Evolutionary conservation across 352 stramenopile genomes (phyloP), one percentile per base, ranked within the genome.

Genomic region (Phytopythium sindhum): DNA sequence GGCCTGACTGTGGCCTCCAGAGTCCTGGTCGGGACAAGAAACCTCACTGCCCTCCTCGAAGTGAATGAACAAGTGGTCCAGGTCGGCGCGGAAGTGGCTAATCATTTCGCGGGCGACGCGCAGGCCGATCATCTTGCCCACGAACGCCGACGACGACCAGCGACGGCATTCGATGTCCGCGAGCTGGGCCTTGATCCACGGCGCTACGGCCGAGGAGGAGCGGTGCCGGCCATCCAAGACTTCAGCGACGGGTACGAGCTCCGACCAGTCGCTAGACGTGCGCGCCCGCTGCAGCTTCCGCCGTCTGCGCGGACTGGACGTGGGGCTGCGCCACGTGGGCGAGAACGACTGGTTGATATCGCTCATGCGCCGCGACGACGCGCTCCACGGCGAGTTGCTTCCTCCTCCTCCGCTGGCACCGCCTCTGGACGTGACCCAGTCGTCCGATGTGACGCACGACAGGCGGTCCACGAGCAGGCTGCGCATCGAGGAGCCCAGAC

Each of bases 71-170:
- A 69, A 72, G 37, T 76, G 63, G 59, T 89, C 75, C 44, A 92
- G 61, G 45, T 89, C 80, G 19, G 67, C 62, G n/a, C 86, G 80
- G 61, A 92, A 93, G 57, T 93, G 79, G 24, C 74, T 90, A 48
- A 95, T 95, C 84, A 95, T 92, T 62, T 93, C 84, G 5, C 85
- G 78, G 23, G 86, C 84, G 2, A 95, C 84, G 28, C 83, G 84
- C 56, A 93, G 88, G 9, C 86, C 86, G 64, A 95, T 89, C 81
- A 93, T 90, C 53, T 93, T 95, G 5, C 84, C 86, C 24, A 95
- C 86, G 75, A 95, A 93, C 6, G 84, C 84, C 26, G 84, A 95
- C 31, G 86, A 95, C 44, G 86, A 82, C 84, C 83, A 93, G 11
- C 84, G 70, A n/a, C 86, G 69, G 67, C 86, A 95, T 64, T 95